Percentiles rank a stretch among this genome's conserved stretches.
These are phyloP conservation scores for Bonia amplexicaulis DNA, from an alignment of 176 grass and related monocot genomes.

Conservation along the genomic window DNA sequence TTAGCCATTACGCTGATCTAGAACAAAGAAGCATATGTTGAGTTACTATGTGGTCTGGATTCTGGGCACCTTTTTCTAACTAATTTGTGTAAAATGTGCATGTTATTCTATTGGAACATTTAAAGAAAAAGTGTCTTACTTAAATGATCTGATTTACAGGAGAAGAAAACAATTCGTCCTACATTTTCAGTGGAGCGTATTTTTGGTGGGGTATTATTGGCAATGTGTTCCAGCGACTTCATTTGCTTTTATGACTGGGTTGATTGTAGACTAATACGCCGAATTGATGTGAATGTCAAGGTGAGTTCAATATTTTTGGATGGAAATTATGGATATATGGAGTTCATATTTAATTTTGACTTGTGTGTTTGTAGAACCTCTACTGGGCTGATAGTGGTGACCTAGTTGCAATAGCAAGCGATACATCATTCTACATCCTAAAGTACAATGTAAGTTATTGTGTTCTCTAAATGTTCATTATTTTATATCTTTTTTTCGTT, in stretches of 20 bases:
- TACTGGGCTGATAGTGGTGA: slow-evolving; percentile 99
- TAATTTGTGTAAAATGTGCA: neutral
- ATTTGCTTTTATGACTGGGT: slow-evolving; percentile 99
- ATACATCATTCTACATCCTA: slow-evolving; percentile 94
- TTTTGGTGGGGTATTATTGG: slow-evolving; percentile 87
- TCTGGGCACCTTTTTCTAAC: neutral
- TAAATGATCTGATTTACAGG: slow-evolving; percentile 54
- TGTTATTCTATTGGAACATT: neutral
- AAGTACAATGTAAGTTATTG: slow-evolving; percentile 85
- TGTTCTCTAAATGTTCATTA: slow-evolving; percentile 27
- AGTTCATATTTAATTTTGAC: neutral
- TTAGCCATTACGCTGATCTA: neutral
- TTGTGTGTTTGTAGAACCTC: slow-evolving; percentile 57
- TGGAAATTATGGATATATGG: slow-evolving; percentile 3
- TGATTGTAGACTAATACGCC: slow-evolving; percentile 86
- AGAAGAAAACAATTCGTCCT: slow-evolving; percentile 89
- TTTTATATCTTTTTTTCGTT: neutral
- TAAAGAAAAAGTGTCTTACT: neutral
- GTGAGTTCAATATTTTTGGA: slow-evolving; percentile 31
- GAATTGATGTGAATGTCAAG: slow-evolving; percentile 96
- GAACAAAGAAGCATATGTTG: neutral
- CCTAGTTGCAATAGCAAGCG: slow-evolving; percentile 90
- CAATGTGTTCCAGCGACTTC: slow-evolving; percentile 97
- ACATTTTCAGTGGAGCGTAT: slow-evolving; percentile 83
- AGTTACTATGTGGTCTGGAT: neutral